These are phyloP conservation scores for Nakaseomyces nivariensis DNA, from an alignment of 1,139 yeast species.

Conservation along the genomic window DNA sequence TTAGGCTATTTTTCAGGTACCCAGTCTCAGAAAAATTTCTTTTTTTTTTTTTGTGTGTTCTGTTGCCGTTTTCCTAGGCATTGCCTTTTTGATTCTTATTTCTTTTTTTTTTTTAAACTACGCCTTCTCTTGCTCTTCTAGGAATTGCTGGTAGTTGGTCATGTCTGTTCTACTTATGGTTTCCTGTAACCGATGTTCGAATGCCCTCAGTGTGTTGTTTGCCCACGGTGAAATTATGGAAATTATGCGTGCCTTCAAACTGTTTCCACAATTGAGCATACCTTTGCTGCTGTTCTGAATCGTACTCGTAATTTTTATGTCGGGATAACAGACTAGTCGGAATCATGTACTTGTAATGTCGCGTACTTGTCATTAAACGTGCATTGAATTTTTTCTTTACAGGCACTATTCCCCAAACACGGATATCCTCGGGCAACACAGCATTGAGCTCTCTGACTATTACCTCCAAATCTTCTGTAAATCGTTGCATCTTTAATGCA, in stretches of 20 bases:
- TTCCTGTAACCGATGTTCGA: not conserved
- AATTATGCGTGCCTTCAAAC: conserved; percentile 76
- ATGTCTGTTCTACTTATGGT: not conserved
- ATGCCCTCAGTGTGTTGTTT: not conserved
- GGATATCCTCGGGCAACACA: conserved; percentile 62
- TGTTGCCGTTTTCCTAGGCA: no score
- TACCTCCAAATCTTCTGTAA: conserved; percentile 52
- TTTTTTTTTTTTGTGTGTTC: no score
- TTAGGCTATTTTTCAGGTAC: no score
- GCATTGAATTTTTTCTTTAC: conserved; percentile 41
- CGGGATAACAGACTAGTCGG: not conserved
- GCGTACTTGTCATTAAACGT: not conserved
- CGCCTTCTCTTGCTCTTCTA: not conserved
- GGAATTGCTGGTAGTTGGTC: not conserved
- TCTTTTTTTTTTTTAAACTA: no score
- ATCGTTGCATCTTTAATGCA: conserved; percentile 40
- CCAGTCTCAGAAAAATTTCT: no score
- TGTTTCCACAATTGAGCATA: conserved; percentile 53
- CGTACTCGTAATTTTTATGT: not conserved
- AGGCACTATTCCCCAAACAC: conserved; percentile 79
- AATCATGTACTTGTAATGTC: conserved; percentile 3
- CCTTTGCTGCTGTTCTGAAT: conserved; percentile 40
- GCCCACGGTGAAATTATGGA: conserved; percentile 65
- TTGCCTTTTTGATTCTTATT: no score
- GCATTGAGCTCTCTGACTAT: conserved; percentile 58